Evolutionary conservation across 495 filamentous ascomycete species (phyloP).

Genomic region (Tuber magnatum): DNA sequence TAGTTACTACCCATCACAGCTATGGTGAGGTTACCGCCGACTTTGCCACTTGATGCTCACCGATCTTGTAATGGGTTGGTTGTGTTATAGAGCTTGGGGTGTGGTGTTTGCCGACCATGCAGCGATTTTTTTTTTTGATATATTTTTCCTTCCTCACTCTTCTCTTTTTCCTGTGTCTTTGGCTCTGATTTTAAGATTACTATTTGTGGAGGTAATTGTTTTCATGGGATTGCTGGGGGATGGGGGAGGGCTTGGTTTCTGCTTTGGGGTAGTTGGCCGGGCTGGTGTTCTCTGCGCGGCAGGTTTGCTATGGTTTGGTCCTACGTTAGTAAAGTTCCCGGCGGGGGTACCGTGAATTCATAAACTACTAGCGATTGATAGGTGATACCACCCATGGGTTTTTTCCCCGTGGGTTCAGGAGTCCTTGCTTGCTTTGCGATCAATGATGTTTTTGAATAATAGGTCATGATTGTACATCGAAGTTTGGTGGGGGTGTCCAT

Average conservation of each 20-base stretch:
- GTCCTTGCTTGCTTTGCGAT: background rate
- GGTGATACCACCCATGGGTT: background rate
- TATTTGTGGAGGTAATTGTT: background rate
- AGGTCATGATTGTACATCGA: background rate
- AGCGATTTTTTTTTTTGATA: background rate
- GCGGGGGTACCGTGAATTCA: background rate
- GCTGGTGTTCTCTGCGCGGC: background rate
- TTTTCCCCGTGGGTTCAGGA: background rate
- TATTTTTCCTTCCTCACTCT: background rate
- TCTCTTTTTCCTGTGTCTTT: background rate
- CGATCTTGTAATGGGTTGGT: background rate
- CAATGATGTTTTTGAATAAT: background rate
- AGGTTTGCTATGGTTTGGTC: background rate
- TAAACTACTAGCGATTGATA: background rate
- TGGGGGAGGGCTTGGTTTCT: background rate
- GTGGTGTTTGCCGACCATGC: background rate
- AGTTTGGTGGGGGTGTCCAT: background rate
- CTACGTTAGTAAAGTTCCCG: background rate
- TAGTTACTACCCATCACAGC: constrained; percentile 8
- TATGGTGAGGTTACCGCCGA: constrained; percentile 38
- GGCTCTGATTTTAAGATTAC: background rate
- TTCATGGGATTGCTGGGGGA: background rate
- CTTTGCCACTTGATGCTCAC: constrained; percentile 29
- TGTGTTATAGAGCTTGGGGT: constrained; percentile 8
- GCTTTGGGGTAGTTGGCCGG: background rate